phyloP scores from a whole-genome alignment of 164 flowering plant species.

The Berberis thunbergii region DNA sequence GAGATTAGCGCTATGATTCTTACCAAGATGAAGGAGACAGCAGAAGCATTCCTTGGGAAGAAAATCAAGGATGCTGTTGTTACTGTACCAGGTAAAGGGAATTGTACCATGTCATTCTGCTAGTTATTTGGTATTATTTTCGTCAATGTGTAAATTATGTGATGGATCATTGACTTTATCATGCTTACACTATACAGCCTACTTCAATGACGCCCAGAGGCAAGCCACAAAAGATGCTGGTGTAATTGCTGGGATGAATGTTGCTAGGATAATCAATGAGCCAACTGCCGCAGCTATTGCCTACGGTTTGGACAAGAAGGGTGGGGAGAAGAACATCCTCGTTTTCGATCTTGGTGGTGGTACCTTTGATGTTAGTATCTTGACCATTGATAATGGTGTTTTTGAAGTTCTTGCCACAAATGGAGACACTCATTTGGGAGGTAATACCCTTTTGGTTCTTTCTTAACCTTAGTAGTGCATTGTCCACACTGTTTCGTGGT shows the following conservation, averaged over 20 bases:
- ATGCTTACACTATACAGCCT: constrained; percentile 37
- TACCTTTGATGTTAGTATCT: constrained; percentile 45
- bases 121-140: too few relatives aligned
- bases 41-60: constrained; percentile 41
- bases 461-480: neutral
- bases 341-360: constrained; percentile 57
- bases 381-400: constrained; percentile 36
- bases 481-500: neutral
- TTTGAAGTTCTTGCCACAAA: constrained; percentile 44
- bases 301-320: constrained; percentile 88
- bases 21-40: constrained; percentile 43
- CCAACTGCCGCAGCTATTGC: constrained; percentile 96
- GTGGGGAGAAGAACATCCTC: constrained; percentile 84
- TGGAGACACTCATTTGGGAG: constrained; percentile 50
- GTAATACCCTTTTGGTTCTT: constrained; percentile 2
- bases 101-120: neutral
- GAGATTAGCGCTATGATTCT: constrained; percentile 43
- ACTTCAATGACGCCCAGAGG: constrained; percentile 92
- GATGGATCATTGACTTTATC: neutral
- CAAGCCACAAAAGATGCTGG: constrained; percentile 98
- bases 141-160: too few relatives aligned
- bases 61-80: constrained; percentile 40
- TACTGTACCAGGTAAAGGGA: constrained; percentile 35
- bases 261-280: constrained; percentile 84
- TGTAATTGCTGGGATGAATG: constrained; percentile 82